Evolutionary conservation across 2,329 filamentous ascomycete species (phyloP), one percentile per base, ranked within the genome.

Genomic region (Aschersonia sp.): DNA sequence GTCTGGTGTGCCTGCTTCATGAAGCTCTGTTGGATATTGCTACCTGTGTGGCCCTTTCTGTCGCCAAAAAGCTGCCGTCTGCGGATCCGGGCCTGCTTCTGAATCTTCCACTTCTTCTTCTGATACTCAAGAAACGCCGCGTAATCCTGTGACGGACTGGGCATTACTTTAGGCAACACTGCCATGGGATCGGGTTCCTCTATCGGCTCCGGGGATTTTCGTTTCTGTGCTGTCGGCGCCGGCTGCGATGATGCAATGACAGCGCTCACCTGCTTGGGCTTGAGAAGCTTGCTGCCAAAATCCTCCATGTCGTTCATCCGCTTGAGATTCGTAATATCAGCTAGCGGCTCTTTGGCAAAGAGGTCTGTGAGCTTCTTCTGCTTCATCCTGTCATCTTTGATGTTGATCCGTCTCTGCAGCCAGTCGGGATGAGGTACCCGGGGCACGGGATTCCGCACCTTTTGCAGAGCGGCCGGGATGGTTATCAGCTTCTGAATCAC

Each of bases 401-500:
- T 83, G 55, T 92, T 87, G 64, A 98, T 95, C 47, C 90, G 77
- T 50, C 87, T 80, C 58, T 95, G 88, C 35, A 99, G 75, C 92
- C 92, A 99, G 47, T 98, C 94, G 0, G 92, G 92, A 66, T 98
- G 94, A 6, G 85, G 74, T 10, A 99, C 87, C 53, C 94, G 76
- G 11, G 92, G 94, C 1, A 97, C 90, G 0, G 92, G 92, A 58
- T 99, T 99, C 47, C 83, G 78, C 48, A 98, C 76, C 66, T 95
- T 97, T 62, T 98, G 92, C 45, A 98, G 72, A 4, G 94, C 92
- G 12, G 92, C 94, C 2, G 92, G 92, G 54, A 99, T 99, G 1
- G 94, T 98, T 60, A 99, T 95, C 48, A 99, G 77, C 64, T 99
- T 99, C 66, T 99, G 92, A 46, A 99, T 94, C 48, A 98, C 92